Conservation (phyloP, 2,329 filamentous ascomycete species). For the Penicillium sp. region DNA sequence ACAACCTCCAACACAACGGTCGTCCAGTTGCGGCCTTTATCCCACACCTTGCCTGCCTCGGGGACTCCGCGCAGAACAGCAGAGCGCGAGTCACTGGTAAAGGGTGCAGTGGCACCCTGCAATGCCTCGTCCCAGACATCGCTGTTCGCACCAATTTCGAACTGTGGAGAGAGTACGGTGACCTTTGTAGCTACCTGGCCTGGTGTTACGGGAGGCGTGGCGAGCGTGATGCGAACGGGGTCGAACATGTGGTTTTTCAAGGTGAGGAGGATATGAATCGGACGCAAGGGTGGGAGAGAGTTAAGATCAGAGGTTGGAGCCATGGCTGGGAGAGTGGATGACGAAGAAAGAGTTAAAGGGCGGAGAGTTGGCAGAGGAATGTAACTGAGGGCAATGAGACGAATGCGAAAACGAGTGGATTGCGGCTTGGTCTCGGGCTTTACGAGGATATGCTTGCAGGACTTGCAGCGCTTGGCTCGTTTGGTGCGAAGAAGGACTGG, state of each 20-base stretch:
- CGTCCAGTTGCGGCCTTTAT: conserved; percentile 89
- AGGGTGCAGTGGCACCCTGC: conserved; percentile 48
- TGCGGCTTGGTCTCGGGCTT: conserved; percentile 90
- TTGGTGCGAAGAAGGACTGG: conserved; percentile 85
- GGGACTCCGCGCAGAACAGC: conserved; percentile 51
- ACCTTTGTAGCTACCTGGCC: conserved; percentile 75
- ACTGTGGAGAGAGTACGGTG: conserved; percentile 90
- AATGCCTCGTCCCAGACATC: conserved; percentile 91
- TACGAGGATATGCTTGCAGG: conserved; percentile 90
- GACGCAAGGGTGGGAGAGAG: conserved; percentile 49
- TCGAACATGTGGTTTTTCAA: conserved; percentile 96
- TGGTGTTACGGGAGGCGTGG: conserved; percentile 75
- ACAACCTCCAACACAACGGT: conserved; percentile 90
- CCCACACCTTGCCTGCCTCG: conserved; percentile 95
- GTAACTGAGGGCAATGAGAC: conserved; percentile 81
- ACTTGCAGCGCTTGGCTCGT: conserved; percentile 86
- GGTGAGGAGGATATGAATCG: conserved; percentile 79
- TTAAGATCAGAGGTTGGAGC: conserved; percentile 43
- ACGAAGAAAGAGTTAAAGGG: conserved; percentile 52
- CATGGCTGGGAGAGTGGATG: conserved; percentile 25
- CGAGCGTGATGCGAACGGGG: conserved; percentile 78
- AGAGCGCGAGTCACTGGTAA: conserved; percentile 36
- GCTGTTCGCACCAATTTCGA: conserved; percentile 92
- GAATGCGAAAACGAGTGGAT: conserved; percentile 88
- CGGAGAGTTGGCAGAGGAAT: conserved; percentile 74